Evolutionary conservation across 768 basidiomycete genomes (phyloP).

Genomic region (Suillus weaverae): DNA sequence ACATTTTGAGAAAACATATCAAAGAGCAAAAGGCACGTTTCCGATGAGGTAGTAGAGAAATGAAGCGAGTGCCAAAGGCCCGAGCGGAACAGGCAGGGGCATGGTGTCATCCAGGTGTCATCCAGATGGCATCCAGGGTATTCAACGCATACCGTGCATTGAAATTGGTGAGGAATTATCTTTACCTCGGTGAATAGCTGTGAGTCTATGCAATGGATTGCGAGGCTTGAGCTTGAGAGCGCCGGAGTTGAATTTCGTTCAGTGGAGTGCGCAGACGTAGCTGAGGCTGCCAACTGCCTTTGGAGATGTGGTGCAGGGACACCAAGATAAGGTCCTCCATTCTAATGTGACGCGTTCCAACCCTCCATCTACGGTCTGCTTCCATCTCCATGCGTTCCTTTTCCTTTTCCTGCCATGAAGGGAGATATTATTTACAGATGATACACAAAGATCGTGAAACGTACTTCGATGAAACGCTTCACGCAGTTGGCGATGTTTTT

Average conservation of each 20-base stretch:
- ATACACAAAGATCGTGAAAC: conserved; percentile 14
- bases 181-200: not conserved
- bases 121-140: not conserved
- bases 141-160: not conserved
- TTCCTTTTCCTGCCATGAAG: conserved; percentile 45
- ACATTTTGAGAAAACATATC: not conserved
- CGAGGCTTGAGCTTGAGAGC: not conserved
- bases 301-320: conserved; percentile 79
- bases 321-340: conserved; percentile 72
- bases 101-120: not conserved
- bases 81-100: too few species aligned
- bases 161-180: not conserved
- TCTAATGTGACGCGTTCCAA: conserved; percentile 57
- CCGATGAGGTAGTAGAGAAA: not conserved
- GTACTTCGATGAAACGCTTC: conserved; percentile 62
- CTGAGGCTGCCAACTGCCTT: conserved; percentile 83
- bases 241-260: not conserved
- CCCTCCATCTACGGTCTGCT: conserved; percentile 58
- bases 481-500: conserved; percentile 81
- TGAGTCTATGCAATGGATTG: not conserved
- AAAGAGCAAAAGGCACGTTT: not conserved
- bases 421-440: conserved; percentile 7
- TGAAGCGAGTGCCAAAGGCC: not conserved
- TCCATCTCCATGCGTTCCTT: conserved; percentile 61
- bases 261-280: conserved; percentile 45